A percentile compares a stretch with the other conserved stretches of the same genome.
Conservation (phyloP, 148 eudicot species). For the Salicornia ramosissima region DNA sequence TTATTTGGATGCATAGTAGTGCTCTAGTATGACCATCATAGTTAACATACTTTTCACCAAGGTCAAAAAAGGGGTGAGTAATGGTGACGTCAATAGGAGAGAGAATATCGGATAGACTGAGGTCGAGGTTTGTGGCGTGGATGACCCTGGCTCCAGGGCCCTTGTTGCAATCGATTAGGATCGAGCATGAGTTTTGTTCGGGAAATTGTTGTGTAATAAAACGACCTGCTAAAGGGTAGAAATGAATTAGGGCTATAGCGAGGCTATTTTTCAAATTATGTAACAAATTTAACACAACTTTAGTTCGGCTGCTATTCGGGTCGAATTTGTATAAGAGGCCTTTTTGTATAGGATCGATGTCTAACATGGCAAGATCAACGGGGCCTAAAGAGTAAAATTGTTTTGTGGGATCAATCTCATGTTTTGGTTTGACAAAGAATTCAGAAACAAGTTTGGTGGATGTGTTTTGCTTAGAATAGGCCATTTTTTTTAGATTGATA, state of each 20-base stretch:
- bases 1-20: slow-evolving; percentile 44
- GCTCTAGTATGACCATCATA: slow-evolving; percentile 44
- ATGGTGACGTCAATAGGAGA: slow-evolving; percentile 17
- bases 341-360: slow-evolving; percentile 15
- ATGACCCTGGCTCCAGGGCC: not conserved
- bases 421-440: slow-evolving; percentile 16
- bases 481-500: too few relatives aligned
- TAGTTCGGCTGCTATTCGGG: not conserved
- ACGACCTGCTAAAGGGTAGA: slow-evolving; percentile 25
- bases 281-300: not conserved
- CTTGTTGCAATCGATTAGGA: slow-evolving; percentile 11
- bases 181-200: slow-evolving; percentile 1
- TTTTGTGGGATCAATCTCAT: not conserved
- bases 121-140: not conserved
- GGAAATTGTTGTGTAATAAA: not conserved
- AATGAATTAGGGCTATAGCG: slow-evolving; percentile 13
- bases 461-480: too few relatives aligned
- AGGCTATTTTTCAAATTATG: slow-evolving; percentile 3
- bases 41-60: slow-evolving; percentile 25
- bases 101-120: slow-evolving; percentile 12
- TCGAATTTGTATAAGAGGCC: slow-evolving; percentile 17
- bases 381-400: slow-evolving; percentile 10
- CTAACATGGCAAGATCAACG: not conserved
- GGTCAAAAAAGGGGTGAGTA: slow-evolving; percentile 33
- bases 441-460: slow-evolving; percentile 9